Percentiles rank a stretch among this genome's conserved stretches.
phyloP scores from a whole-genome alignment of 176 grass and related monocot species.

The Thalia dealbata region DNA sequence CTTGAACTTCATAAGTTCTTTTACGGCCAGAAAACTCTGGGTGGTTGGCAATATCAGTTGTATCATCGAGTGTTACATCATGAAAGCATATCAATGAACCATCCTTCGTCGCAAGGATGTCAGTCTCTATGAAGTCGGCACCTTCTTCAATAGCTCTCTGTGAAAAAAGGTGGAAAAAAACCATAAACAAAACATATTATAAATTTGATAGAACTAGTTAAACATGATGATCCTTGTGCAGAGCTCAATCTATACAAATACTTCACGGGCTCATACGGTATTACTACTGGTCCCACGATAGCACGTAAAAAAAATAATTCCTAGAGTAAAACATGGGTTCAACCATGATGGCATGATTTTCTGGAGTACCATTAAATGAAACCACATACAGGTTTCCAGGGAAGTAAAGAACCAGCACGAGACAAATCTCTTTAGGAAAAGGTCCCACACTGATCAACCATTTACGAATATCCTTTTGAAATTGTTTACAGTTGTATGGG shows the following conservation, averaged over 20 bases:
- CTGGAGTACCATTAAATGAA: too few species aligned
- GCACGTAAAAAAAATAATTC: too few species aligned
- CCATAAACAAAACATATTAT: not conserved
- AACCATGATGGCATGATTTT: too few species aligned
- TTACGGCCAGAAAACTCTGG: slow-evolving; percentile 52
- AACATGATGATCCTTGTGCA: not conserved
- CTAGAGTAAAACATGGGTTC: too few species aligned
- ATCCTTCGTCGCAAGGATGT: slow-evolving; percentile 67
- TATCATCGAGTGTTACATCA: slow-evolving; percentile 51
- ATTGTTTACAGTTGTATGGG: too few species aligned
- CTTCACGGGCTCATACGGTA: too few species aligned
- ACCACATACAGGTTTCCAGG: not conserved
- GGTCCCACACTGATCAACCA: too few species aligned
- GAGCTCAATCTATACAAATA: too few species aligned
- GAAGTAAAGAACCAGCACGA: too few species aligned
- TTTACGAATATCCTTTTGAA: too few species aligned
- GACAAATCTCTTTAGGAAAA: too few species aligned
- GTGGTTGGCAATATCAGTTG: slow-evolving; percentile 34
- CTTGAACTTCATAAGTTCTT: slow-evolving; percentile 91
- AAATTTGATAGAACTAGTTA: not conserved
- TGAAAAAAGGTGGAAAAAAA: not conserved
- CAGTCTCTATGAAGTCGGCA: slow-evolving; percentile 77
- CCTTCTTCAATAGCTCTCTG: slow-evolving; percentile 80
- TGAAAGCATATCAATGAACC: slow-evolving; percentile 62
- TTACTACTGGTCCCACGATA: too few species aligned